These are phyloP conservation scores for Lecanicillium sp. DNA, from an alignment of 2,329 filamentous ascomycete genomes.

Conservation along the genomic window DNA sequence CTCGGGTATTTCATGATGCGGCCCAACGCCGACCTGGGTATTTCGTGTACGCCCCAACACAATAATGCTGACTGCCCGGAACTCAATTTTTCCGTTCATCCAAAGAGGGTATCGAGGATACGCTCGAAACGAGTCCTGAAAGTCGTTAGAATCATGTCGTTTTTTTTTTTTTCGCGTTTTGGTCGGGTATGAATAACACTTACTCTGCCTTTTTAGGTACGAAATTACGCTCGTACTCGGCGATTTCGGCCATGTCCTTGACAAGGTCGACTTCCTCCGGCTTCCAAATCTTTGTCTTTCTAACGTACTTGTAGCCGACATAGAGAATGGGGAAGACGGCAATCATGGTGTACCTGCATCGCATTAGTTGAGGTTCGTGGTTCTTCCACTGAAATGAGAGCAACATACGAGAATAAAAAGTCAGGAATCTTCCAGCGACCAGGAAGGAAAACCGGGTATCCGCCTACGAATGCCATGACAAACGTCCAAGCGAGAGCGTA, in stretches of 20 bases:
- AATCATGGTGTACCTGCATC: conserved; percentile 59
- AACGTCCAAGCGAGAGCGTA: conserved; percentile 55
- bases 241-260: conserved; percentile 56
- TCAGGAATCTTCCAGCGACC: conserved; percentile 58
- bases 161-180: neutral
- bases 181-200: conserved; percentile 12
- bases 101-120: conserved; percentile 15
- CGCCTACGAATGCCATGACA: conserved; percentile 67
- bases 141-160: neutral
- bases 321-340: conserved; percentile 63
- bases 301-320: conserved; percentile 62
- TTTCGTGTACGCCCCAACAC: neutral
- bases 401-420: conserved; percentile 62
- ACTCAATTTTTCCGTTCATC: neutral
- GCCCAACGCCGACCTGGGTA: neutral
- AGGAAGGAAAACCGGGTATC: conserved; percentile 69
- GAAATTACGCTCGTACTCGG: conserved; percentile 58
- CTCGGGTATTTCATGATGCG: neutral
- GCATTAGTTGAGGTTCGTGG: neutral
- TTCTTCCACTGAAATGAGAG: neutral
- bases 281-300: conserved; percentile 50
- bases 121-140: conserved; percentile 12
- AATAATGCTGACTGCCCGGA: neutral
- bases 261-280: conserved; percentile 55
- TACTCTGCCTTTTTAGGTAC: conserved; percentile 46